phyloP scores from a whole-genome alignment of 768 basidiomycete species.

The Gymnopilus dilepis region DNA sequence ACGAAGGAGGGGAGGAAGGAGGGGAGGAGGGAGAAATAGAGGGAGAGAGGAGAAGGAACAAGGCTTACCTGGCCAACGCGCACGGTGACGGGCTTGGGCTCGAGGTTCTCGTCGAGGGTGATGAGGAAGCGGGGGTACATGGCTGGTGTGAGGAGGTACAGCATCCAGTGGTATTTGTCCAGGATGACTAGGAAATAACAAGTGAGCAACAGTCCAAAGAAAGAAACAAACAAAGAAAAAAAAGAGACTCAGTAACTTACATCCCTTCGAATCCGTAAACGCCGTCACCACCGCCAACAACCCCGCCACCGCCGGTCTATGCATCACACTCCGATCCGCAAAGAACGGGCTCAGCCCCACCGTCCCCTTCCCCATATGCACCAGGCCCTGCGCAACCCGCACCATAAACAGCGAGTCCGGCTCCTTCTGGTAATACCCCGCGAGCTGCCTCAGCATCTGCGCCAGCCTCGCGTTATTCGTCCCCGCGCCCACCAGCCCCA shows the following conservation, averaged over 20 bases:
- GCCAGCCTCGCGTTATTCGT: slow-evolving; percentile 98
- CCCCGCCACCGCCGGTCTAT: slow-evolving; percentile 86
- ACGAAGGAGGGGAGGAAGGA: neutral
- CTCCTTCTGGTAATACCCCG: slow-evolving; percentile 98
- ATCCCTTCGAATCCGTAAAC: slow-evolving; percentile 92
- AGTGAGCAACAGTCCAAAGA: neutral
- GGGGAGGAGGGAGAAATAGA: neutral
- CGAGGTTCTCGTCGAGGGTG: slow-evolving; percentile 91
- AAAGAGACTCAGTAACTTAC: too few relatives aligned
- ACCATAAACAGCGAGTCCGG: slow-evolving; percentile 97
- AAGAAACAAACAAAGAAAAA: neutral
- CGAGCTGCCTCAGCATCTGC: slow-evolving; percentile 96
- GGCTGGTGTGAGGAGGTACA: slow-evolving; percentile 92
- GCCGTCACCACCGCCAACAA: slow-evolving; percentile 86
- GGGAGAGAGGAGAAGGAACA: neutral
- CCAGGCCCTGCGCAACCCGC: slow-evolving; percentile 91
- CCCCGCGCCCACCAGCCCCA: slow-evolving; percentile 97
- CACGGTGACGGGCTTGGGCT: slow-evolving; percentile 86
- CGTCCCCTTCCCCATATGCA: slow-evolving; percentile 99
- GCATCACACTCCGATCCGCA: slow-evolving; percentile 90
- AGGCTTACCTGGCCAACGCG: slow-evolving; percentile 87
- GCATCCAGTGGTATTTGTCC: slow-evolving; percentile 98
- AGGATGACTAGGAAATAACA: slow-evolving; percentile 69
- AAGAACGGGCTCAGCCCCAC: slow-evolving; percentile 98
- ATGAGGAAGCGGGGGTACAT: slow-evolving; percentile 99